Evolutionary conservation across 225 moss, liverwort and hornwort genomes (phyloP).

Genomic region (Thuidium tamariscinum): DNA sequence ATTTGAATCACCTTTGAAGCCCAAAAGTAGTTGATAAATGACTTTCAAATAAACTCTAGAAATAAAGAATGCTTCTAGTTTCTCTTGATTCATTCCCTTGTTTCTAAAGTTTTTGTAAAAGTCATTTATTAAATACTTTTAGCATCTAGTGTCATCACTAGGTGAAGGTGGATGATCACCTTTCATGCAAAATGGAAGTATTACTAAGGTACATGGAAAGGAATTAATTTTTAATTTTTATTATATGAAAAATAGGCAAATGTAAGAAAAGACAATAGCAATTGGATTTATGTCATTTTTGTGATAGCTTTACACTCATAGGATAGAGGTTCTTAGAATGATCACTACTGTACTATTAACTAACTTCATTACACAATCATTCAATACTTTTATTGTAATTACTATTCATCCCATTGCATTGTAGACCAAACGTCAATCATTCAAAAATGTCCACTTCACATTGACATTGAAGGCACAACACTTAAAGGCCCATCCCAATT

Average conservation of each 20-base stretch:
- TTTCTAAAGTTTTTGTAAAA: background rate
- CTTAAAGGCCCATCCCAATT: background rate
- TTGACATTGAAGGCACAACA: fast-evolving
- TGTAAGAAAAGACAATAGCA: background rate
- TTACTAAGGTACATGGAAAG: fast-evolving
- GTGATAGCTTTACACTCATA: background rate
- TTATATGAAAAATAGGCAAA: background rate
- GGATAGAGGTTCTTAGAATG: background rate
- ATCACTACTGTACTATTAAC: fast-evolving
- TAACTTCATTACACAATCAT: background rate
- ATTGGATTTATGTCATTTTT: no score
- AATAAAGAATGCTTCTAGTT: fast-evolving
- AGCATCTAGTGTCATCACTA: fast-evolving
- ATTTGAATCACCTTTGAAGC: no score
- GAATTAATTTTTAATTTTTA: no score
- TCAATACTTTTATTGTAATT: background rate
- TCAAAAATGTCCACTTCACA: background rate
- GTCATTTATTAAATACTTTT: no score
- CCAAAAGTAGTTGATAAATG: no score
- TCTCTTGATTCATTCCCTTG: no score
- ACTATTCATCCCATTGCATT: background rate
- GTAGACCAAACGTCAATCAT: background rate
- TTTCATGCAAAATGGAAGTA: fast-evolving
- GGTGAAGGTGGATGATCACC: background rate
- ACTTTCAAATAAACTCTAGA: background rate